Percentiles rank a stretch among this genome's conserved stretches.
These are phyloP conservation scores for Kazachstania taianensis DNA, from an alignment of 805 yeast species.

Conservation along the genomic window DNA sequence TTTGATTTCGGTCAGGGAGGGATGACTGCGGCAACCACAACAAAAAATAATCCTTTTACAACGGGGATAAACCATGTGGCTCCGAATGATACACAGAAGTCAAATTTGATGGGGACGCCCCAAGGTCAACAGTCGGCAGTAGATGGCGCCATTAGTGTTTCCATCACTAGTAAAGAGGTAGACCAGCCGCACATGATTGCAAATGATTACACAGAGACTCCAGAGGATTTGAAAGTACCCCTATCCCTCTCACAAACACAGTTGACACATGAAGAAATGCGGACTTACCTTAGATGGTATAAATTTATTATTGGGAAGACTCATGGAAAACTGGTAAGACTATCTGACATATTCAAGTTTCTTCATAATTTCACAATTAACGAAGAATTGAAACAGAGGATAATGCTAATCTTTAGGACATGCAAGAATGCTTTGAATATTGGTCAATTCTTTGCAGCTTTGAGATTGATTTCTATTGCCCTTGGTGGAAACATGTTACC, in stretches of 20 bases:
- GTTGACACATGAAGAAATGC: slow-evolving; percentile 65
- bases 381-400: slow-evolving; percentile 38
- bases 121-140: neutral
- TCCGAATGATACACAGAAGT: neutral
- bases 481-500: slow-evolving; percentile 43
- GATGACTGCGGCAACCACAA: neutral
- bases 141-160: neutral
- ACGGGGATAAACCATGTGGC: neutral
- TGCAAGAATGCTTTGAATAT: slow-evolving; percentile 56
- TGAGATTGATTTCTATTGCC: slow-evolving; percentile 70
- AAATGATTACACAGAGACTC: slow-evolving; percentile 16
- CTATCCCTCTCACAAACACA: slow-evolving; percentile 57
- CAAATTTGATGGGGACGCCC: neutral
- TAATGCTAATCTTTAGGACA: slow-evolving; percentile 42
- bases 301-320: slow-evolving; percentile 70
- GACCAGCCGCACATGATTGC: neutral
- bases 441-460: slow-evolving; percentile 82
- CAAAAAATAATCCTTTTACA: slow-evolving; percentile 2
- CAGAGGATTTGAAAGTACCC: slow-evolving; percentile 40
- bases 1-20: slow-evolving; percentile 31
- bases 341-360: slow-evolving; percentile 72
- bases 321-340: slow-evolving; percentile 51
- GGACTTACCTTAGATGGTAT: slow-evolving; percentile 90
- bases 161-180: no score
- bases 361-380: slow-evolving; percentile 64